Conservation (phyloP, 768 basidiomycete genomes). For the Agrocybe chaxingu region DNA sequence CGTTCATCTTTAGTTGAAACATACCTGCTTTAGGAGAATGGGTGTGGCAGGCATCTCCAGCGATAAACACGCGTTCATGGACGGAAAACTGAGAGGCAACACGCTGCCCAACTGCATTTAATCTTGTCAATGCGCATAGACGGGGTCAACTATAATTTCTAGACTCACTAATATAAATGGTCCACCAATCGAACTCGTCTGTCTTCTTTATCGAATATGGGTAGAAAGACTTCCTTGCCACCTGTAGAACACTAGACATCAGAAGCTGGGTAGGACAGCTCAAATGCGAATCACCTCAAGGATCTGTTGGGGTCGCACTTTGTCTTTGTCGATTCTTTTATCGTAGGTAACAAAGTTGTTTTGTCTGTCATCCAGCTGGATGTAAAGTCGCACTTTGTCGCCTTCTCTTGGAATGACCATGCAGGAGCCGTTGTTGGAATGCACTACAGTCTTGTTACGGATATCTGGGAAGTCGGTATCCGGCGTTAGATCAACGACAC, state of each 20-base stretch:
- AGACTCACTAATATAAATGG: conserved; percentile 61
- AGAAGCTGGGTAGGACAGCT: background rate
- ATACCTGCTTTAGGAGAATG: conserved; percentile 65
- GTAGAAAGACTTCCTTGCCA: conserved; percentile 50
- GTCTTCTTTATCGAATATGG: conserved; percentile 53
- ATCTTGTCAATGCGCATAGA: background rate
- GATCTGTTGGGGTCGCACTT: conserved; percentile 46
- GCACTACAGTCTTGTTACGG: conserved; percentile 60
- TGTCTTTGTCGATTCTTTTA: conserved; percentile 53
- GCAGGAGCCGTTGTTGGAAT: conserved; percentile 64
- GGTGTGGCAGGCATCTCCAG: conserved; percentile 73
- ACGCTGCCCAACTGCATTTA: conserved; percentile 61
- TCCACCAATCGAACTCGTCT: conserved; percentile 66
- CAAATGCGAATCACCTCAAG: conserved; percentile 40
- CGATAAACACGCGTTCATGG: conserved; percentile 69
- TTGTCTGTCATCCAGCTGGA: conserved; percentile 52
- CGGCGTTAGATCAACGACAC: conserved; percentile 69
- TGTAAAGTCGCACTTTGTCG: conserved; percentile 67
- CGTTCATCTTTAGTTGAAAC: background rate
- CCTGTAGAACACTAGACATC: conserved; percentile 27
- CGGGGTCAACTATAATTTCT: background rate
- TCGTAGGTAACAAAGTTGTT: conserved; percentile 40
- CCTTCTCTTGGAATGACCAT: conserved; percentile 75
- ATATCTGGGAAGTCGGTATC: conserved; percentile 81
- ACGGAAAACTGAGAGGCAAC: conserved; percentile 63